Base-by-base conservation (phyloP, 352 stramenopile species). In the Phytopythium litorale region DNA sequence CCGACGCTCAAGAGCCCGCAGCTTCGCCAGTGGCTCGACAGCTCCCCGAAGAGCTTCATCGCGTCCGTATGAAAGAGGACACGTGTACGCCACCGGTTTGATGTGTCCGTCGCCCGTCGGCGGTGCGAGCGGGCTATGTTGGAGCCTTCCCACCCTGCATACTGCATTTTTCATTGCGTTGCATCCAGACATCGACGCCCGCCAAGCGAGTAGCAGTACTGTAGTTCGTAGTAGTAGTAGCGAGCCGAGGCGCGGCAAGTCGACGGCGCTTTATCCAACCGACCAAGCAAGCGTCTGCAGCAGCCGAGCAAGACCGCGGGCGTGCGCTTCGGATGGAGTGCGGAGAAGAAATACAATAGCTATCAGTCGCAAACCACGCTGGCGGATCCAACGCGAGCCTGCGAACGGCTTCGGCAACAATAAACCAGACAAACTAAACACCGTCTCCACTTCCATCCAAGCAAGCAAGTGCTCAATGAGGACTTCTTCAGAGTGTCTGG, bases 1-100 rank as follows among this genome's bases (percentile, higher is more conserved):
- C 82, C 86, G n/a, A 93, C 86, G 37, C 78, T 95, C 59, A 95
- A 92, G 68, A 95, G 86, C 40, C 86, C 86, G 30, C 84, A 95
- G 67, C 60, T 95, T 3, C 71, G 81, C 32, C 86, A 95, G 67
- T 95, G 84, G 84, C 71, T 95, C 19, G 86, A 95, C 48, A 72
- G 82, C 13, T 93, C 86, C 13, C 86, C 86, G 5, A 92, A 92
- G 63, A 88, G 71, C 51, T 95, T 93, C 65, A 68, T 92, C 52
- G 81, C 86, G 35, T 92, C 86, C 11, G 84, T 95, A 11, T 95
- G 83, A 73, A 38, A 30, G 54, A 51, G n/a, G 35, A 40, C 8
- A 40, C 35, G 13, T 48, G 19, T 4, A 0, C 42, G 42, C 11
- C 40, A 46, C 40, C 18, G 15, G 18, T 4, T 51, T 51, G 32